Percentiles rank a stretch among this genome's conserved stretches.
phyloP scores from a whole-genome alignment of 805 yeast species.

The Deakozyma indianensis region DNA sequence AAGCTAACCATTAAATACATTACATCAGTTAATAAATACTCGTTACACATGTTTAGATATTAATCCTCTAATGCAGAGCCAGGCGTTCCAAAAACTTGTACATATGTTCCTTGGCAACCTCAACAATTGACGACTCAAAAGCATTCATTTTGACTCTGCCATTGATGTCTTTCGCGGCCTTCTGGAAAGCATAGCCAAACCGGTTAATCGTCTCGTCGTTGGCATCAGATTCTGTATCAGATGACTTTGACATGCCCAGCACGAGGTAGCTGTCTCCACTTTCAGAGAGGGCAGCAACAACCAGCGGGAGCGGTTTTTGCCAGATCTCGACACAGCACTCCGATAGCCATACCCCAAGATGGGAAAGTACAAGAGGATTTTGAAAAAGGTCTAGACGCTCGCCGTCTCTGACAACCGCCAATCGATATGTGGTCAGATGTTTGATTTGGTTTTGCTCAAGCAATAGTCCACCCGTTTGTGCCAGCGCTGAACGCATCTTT shows the following conservation, averaged over 20 bases:
- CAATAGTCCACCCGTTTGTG: conserved; percentile 78
- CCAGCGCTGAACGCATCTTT: conserved; percentile 64
- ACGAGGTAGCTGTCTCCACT: conserved; percentile 68
- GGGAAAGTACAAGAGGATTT: conserved; percentile 73
- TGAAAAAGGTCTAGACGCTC: conserved; percentile 65
- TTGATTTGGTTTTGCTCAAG: conserved; percentile 71
- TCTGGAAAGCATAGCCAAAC: conserved; percentile 84
- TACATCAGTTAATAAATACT: no score
- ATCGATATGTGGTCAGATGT: conserved; percentile 62
- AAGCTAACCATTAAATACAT: no score
- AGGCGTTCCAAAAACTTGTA: conserved; percentile 75
- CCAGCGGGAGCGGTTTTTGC: conserved; percentile 54
- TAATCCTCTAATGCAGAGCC: conserved; percentile 29
- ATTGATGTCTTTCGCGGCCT: conserved; percentile 68
- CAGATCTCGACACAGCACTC: conserved; percentile 81
- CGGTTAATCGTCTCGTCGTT: conserved; percentile 33
- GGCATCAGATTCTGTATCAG: conserved; percentile 18
- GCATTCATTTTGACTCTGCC: conserved; percentile 87
- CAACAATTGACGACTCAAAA: conserved; percentile 88
- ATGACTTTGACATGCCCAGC: conserved; percentile 73
- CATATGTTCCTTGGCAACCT: conserved; percentile 75
- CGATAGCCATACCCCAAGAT: conserved; percentile 81
- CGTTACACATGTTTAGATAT: neutral
- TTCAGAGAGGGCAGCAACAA: conserved; percentile 69
- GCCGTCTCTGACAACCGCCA: conserved; percentile 82